Conservation (phyloP, 441 rosid genomes). For the Rhodomyrtus psidioides region DNA sequence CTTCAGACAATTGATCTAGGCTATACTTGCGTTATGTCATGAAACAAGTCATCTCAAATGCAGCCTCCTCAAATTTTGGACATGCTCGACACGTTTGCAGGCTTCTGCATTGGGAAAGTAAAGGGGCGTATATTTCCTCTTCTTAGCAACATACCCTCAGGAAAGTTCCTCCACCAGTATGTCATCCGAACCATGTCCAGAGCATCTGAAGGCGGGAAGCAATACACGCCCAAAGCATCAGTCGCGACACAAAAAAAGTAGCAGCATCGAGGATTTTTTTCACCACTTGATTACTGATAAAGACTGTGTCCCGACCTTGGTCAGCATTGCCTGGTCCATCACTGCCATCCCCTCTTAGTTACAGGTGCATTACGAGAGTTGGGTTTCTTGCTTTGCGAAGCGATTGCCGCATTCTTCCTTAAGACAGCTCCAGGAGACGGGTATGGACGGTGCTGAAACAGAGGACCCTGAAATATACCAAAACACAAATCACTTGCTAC, state of each 20-base stretch:
- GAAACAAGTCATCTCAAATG: not conserved
- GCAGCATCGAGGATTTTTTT: not conserved
- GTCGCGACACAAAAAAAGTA: not conserved
- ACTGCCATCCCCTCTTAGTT: slow-evolving; percentile 86
- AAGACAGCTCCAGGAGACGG: slow-evolving; percentile 99
- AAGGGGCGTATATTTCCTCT: not conserved
- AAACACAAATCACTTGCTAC: not conserved
- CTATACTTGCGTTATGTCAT: not conserved
- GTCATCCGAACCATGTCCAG: not conserved
- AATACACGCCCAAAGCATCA: not conserved
- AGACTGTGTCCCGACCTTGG: slow-evolving; percentile 11
- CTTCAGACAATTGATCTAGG: not conserved
- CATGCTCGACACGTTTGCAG: not conserved
- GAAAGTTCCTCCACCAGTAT: not conserved
- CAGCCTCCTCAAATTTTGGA: not conserved
- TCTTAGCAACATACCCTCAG: not conserved
- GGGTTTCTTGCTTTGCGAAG: slow-evolving; percentile 62
- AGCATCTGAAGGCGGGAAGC: not conserved
- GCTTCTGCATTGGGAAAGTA: not conserved
- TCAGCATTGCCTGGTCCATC: slow-evolving; percentile 99
- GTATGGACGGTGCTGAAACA: slow-evolving; percentile 93
- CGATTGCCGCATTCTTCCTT: slow-evolving; percentile 81
- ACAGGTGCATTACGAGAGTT: slow-evolving; percentile 43
- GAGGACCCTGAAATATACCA: slow-evolving; percentile 71
- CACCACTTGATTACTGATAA: not conserved